Base-by-base conservation (phyloP, 1,284 basidiomycete genomes). In the Melanopsichium pennsylvanicum region DNA sequence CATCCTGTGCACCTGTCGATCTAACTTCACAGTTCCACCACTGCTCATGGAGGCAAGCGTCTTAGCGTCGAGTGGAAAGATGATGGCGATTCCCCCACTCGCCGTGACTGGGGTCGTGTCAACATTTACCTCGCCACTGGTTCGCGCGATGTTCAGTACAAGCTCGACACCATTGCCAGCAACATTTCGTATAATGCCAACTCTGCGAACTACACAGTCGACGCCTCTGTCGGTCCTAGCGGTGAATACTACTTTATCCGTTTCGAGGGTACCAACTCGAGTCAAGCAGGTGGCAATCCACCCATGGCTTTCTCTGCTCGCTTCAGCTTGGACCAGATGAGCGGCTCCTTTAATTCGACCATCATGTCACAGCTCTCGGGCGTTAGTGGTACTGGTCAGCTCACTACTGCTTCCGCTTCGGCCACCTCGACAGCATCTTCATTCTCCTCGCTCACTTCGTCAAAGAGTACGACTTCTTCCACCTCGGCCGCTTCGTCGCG, bases 401-500 rank as follows among this genome's bases (percentile, higher is more conserved):
- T 59, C 25, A 44, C 54, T 13, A 50, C 44, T 16, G 59, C 45
- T 12, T 23, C 50, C 22, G 19, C 46, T 19, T n/a, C 54, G 7
- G n/a, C 64, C 16, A 19, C 48, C 16, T 37, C 41, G 16, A 19
- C 44, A 5, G 39, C 49, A 15, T 23, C 55, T 22, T 33, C 42
- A 12, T 52, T 48, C 42, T 41, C 33, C 50, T 37, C 33, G 3
- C 42, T 36, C 52, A 48, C 41, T 26, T 36, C 47, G 3, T 27
- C 48, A 40, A 47, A 35, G 38, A 52, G 26, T 44, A 63, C 37
- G 55, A 23, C 58, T 34, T 86, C 87, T 57, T 16, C 51, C 18
- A 86, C 87, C 43, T 88, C 88, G 19, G 85, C 91, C 82, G 87
- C 91, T 82, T 89, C 89, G 78, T 37, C 56, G 21, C 25, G 35